These are phyloP conservation scores for Suillus ampliporus DNA, from an alignment of 768 basidiomycete genomes.

Conservation along the genomic window DNA sequence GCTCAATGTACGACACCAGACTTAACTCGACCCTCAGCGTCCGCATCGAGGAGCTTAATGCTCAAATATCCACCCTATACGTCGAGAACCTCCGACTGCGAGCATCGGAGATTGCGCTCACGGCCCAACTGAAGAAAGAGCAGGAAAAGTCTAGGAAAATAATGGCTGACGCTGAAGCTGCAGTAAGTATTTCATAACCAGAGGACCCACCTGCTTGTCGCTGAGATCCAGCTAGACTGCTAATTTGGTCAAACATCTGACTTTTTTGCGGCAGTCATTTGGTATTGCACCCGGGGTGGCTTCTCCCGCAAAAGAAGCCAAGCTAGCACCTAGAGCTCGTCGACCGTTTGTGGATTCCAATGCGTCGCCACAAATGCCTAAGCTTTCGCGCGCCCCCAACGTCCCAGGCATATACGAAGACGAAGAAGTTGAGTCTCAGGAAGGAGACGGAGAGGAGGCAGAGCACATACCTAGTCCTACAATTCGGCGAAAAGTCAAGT, in stretches of 20 bases:
- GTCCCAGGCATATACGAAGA: constrained; percentile 73
- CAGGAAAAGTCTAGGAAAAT: constrained; percentile 76
- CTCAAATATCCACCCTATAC: constrained; percentile 81
- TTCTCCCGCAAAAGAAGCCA: constrained; percentile 44
- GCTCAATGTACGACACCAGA: constrained; percentile 41
- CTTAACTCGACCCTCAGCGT: constrained; percentile 86
- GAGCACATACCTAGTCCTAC: constrained; percentile 45
- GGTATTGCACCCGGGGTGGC: constrained; percentile 44
- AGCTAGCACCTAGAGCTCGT: constrained; percentile 55
- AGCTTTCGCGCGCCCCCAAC: constrained; percentile 68
- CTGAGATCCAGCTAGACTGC: constrained; percentile 47
- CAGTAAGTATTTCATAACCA: constrained; percentile 51
- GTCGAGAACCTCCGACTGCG: constrained; percentile 84
- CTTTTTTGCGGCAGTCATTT: constrained; percentile 66
- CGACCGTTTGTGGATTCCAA: constrained; percentile 50
- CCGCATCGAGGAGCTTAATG: constrained; percentile 83
- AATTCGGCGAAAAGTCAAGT: constrained; percentile 50
- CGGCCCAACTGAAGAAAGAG: constrained; percentile 79
- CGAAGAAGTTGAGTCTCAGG: constrained; percentile 54
- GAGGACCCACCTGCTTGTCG: constrained; percentile 3
- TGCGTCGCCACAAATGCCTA: constrained; percentile 54
- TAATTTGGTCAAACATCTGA: constrained; percentile 68
- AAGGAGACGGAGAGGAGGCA: constrained; percentile 47
- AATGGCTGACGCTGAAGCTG: constrained; percentile 74
- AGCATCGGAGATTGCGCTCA: constrained; percentile 78